phyloP scores from a whole-genome alignment of 2,329 filamentous ascomycete genomes.

The Rugonectria rugulosa region DNA sequence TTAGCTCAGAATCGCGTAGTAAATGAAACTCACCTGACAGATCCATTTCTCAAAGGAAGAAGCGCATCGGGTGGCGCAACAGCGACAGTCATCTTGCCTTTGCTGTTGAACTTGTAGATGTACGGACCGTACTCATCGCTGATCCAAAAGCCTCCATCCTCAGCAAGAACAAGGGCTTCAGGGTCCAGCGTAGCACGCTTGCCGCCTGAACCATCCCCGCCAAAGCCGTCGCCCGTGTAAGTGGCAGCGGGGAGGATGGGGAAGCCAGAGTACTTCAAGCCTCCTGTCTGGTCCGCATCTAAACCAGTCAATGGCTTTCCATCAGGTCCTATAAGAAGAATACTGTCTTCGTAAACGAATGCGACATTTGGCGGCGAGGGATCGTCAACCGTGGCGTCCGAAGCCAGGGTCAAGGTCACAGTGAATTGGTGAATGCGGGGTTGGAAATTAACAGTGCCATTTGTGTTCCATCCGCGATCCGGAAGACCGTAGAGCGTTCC shows the following conservation, averaged over 20 bases:
- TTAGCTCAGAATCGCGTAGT: neutral
- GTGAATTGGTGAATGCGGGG: slow-evolving; percentile 73
- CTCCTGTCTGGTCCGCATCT: slow-evolving; percentile 63
- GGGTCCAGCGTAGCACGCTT: slow-evolving; percentile 67
- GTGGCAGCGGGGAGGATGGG: slow-evolving; percentile 68
- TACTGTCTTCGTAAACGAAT: slow-evolving; percentile 69
- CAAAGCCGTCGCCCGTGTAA: slow-evolving; percentile 74
- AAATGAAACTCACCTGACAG: slow-evolving; percentile 35
- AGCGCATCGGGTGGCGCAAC: slow-evolving; percentile 71
- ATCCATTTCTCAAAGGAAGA: slow-evolving; percentile 69
- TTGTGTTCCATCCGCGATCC: slow-evolving; percentile 77
- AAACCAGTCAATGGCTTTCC: slow-evolving; percentile 70
- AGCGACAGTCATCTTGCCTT: slow-evolving; percentile 67
- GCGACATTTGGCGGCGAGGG: slow-evolving; percentile 67
- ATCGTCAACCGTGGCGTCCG: slow-evolving; percentile 56
- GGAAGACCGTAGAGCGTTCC: slow-evolving; percentile 70
- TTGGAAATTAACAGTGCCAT: slow-evolving; percentile 74
- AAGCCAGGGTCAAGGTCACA: slow-evolving; percentile 63
- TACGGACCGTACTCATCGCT: slow-evolving; percentile 76
- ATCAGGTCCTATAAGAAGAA: slow-evolving; percentile 69
- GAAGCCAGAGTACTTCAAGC: slow-evolving; percentile 63
- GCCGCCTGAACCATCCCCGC: slow-evolving; percentile 65
- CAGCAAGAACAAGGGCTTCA: slow-evolving; percentile 70
- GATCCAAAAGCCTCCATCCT: slow-evolving; percentile 71
- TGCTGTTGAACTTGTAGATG: slow-evolving; percentile 68